Conservation (phyloP, 139 green algal species). For the Mesotaenium endlicherianum region DNA sequence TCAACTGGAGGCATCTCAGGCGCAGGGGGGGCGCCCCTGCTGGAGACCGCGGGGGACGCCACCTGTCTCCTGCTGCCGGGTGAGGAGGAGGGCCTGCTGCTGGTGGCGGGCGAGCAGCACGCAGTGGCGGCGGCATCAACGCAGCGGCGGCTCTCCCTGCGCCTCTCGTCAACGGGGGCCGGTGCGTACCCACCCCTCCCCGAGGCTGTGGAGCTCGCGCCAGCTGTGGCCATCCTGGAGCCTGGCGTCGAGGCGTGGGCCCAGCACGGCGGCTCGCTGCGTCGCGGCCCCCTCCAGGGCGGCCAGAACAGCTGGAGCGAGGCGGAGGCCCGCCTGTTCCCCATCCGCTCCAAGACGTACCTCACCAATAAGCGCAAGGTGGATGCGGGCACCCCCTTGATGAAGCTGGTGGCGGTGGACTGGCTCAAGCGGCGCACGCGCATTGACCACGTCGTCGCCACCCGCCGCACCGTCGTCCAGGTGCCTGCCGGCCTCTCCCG, state of each 20-base stretch:
- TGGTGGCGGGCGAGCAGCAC: too few species aligned
- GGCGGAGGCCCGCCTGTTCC: conserved; percentile 7
- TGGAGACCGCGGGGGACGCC: too few species aligned
- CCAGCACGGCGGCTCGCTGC: neutral
- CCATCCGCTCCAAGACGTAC: conserved; percentile 16
- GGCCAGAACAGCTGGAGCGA: conserved; percentile 19
- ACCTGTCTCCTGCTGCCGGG: too few species aligned
- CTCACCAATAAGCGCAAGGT: neutral
- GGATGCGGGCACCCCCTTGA: neutral
- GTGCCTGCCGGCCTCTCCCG: neutral
- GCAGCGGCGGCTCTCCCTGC: too few species aligned
- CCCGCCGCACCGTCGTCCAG: neutral
- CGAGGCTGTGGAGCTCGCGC: neutral
- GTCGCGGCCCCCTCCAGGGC: neutral
- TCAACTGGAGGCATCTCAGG: too few species aligned
- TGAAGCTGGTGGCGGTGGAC: conserved; percentile 8
- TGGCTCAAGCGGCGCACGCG: neutral
- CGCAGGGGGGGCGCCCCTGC: too few species aligned
- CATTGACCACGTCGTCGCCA: conserved; percentile 12
- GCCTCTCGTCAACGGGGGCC: neutral
- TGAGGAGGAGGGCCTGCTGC: too few species aligned
- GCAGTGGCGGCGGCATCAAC: too few species aligned
- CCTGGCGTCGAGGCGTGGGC: neutral
- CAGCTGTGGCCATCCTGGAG: neutral
- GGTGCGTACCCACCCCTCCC: neutral